Evolutionary conservation across 768 basidiomycete genomes (phyloP).

Genomic region (Leccinum truebloodii): DNA sequence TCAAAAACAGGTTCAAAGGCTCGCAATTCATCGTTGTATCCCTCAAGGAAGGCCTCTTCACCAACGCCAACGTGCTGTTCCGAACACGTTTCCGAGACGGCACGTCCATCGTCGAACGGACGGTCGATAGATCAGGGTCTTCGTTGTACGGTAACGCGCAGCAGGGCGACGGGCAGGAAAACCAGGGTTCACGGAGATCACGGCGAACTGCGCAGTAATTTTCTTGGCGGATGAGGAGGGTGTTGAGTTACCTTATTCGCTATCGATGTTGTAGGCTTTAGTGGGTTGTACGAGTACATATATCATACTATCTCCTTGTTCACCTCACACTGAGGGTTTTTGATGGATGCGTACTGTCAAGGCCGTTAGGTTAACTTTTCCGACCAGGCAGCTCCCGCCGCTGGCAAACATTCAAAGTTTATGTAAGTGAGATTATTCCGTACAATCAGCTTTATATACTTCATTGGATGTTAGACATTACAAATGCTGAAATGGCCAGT

Average conservation of each 20-base stretch:
- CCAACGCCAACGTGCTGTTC: constrained; percentile 96
- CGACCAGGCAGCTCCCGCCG: neutral
- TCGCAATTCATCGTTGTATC: constrained; percentile 98
- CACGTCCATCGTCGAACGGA: constrained; percentile 86
- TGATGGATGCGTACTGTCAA: neutral
- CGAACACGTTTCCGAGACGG: constrained; percentile 92
- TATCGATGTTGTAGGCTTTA: constrained; percentile 16
- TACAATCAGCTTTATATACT: neutral
- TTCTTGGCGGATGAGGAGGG: neutral
- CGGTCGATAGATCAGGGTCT: constrained; percentile 63
- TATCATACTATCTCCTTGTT: neutral
- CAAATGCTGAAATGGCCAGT: neutral
- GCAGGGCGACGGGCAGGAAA: constrained; percentile 13
- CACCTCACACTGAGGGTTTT: neutral
- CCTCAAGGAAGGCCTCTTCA: constrained; percentile 95
- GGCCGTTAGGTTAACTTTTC: neutral
- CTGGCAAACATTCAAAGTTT: neutral
- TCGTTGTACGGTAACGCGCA: constrained; percentile 34
- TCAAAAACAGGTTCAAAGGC: constrained; percentile 95
- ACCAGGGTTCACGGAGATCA: constrained; percentile 19
- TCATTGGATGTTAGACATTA: neutral
- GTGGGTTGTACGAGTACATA: constrained; percentile 6
- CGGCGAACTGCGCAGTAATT: constrained; percentile 14
- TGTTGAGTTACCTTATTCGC: constrained; percentile 3
- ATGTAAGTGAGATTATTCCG: neutral